Conservation (phyloP, 495 filamentous ascomycete species). For the Daldinia loculata region DNA sequence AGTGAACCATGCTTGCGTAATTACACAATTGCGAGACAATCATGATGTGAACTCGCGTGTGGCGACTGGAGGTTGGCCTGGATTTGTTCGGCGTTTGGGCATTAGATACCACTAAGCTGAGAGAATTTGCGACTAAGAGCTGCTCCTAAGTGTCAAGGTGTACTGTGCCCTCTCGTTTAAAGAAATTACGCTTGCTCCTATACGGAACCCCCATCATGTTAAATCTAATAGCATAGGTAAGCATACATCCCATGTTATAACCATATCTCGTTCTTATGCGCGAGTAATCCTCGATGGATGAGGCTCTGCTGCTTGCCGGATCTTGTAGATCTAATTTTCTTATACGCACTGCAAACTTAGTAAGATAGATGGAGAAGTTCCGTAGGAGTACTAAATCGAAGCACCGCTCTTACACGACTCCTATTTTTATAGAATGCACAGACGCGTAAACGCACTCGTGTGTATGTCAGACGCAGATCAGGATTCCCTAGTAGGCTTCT, state of each 20-base stretch:
- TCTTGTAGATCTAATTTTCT: neutral
- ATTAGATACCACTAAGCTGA: slow-evolving; percentile 7
- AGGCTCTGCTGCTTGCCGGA: neutral
- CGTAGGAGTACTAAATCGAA: neutral
- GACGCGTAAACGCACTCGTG: neutral
- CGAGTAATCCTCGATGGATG: neutral
- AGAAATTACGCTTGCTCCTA: neutral
- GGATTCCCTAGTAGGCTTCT: neutral
- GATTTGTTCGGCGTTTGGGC: neutral
- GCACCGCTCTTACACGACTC: neutral
- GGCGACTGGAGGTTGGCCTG: neutral
- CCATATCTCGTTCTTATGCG: neutral
- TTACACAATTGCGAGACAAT: neutral
- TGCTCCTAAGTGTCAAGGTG: neutral
- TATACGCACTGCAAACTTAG: neutral
- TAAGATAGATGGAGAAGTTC: neutral
- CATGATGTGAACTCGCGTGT: neutral
- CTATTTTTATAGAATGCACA: neutral
- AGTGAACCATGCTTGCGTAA: neutral
- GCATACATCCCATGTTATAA: neutral
- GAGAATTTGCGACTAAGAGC: neutral
- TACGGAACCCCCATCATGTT: neutral
- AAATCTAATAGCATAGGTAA: neutral
- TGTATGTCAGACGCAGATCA: neutral
- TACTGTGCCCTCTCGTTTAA: neutral